A percentile compares a stretch with the other conserved stretches of the same genome.
phyloP scores from a whole-genome alignment of 75 land plant species.

The Picea glauca region DNA sequence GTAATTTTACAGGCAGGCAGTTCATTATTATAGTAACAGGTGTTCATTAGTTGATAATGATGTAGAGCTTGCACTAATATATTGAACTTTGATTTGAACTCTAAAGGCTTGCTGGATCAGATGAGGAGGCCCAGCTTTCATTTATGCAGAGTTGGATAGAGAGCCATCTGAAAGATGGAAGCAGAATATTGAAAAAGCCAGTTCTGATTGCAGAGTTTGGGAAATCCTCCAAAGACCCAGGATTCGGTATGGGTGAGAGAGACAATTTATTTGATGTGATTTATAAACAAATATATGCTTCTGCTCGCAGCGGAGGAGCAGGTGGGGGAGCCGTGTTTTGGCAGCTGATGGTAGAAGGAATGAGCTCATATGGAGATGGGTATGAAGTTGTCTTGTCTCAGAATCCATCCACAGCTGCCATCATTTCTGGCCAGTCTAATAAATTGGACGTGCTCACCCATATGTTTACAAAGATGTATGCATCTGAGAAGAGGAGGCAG shows the following conservation, averaged over 20 bases:
- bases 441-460: not conserved
- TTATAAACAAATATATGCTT: constrained; percentile 44
- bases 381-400: constrained; percentile 59
- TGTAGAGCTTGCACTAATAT: not conserved
- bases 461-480: not conserved
- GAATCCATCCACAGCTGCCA: constrained; percentile 39
- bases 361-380: constrained; percentile 67
- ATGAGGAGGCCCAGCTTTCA: constrained; percentile 45
- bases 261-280: constrained; percentile 41
- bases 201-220: constrained; percentile 82
- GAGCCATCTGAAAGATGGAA: constrained; percentile 66
- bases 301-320: constrained; percentile 60
- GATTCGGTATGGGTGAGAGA: constrained; percentile 41
- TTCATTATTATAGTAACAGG: too few relatives aligned
- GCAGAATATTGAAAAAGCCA: constrained; percentile 52
- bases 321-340: constrained; percentile 81
- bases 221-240: constrained; percentile 52
- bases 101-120: constrained; percentile 57
- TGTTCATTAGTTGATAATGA: too few relatives aligned
- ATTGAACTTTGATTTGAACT: not conserved
- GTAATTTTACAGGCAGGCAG: too few relatives aligned
- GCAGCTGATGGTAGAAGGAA: constrained; percentile 72
- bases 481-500: not conserved
- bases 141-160: constrained; percentile 73
- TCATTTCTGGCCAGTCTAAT: constrained; percentile 47